phyloP scores from a whole-genome alignment of 1,284 basidiomycete species.

The Anthracocystis panici-leucophaei region DNA sequence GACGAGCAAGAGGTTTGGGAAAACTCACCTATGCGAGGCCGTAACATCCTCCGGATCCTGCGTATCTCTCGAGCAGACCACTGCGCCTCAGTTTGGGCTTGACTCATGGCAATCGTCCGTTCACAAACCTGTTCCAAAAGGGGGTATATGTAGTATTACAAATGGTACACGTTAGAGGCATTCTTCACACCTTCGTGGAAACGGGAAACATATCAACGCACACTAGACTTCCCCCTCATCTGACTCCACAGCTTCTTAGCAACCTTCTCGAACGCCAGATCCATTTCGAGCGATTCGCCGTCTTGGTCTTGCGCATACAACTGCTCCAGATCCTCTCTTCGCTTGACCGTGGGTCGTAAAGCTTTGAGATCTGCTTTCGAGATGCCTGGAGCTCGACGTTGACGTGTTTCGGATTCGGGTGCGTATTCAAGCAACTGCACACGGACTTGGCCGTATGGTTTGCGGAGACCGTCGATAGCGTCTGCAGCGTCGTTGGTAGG shows the following conservation, averaged over 20 bases:
- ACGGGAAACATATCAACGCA: slow-evolving; percentile 18
- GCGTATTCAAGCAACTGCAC: slow-evolving; percentile 41
- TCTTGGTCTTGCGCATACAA: slow-evolving; percentile 33
- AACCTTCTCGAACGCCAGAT: slow-evolving; percentile 35
- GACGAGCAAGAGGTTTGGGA: too few relatives aligned
- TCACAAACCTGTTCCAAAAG: slow-evolving; percentile 1
- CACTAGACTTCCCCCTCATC: slow-evolving; percentile 4
- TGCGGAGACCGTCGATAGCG: slow-evolving; percentile 21
- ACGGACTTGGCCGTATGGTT: slow-evolving; percentile 31
- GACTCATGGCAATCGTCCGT: background rate
- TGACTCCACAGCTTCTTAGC: slow-evolving; percentile 30
- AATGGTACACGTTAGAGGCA: slow-evolving; percentile 5
- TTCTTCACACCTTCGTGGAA: background rate
- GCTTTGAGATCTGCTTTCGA: slow-evolving; percentile 35
- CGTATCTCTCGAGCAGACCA: background rate
- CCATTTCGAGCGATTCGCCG: slow-evolving; percentile 45
- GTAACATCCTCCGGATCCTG: slow-evolving; percentile 4
- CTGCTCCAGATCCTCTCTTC: slow-evolving; percentile 41
- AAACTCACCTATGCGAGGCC: slow-evolving; percentile 19
- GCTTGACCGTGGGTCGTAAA: slow-evolving; percentile 16
- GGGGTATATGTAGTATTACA: slow-evolving; percentile 20
- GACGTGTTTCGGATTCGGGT: slow-evolving; percentile 34
- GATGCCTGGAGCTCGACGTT: slow-evolving; percentile 34
- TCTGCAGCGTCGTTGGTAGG: slow-evolving; percentile 6
- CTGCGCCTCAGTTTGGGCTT: background rate